Evolutionary conservation across 148 eudicot species (phyloP).

Genomic region (Rheum nobile): DNA sequence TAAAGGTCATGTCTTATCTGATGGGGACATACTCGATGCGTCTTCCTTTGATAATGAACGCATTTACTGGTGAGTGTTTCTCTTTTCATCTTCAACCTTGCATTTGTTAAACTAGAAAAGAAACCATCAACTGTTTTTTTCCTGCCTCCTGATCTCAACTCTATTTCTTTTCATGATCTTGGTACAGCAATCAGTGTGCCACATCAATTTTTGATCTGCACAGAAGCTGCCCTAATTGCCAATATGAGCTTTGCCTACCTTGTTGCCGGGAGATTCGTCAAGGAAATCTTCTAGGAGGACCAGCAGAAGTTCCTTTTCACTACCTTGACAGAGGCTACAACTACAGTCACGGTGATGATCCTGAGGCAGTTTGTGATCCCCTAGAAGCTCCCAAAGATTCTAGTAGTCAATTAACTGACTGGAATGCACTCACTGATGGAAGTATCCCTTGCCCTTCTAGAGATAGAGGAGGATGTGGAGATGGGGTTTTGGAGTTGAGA

Average conservation of each 20-base stretch:
- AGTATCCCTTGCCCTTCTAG: conserved; percentile 50
- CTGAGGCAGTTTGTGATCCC: conserved; percentile 16
- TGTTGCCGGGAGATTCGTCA: conserved; percentile 66
- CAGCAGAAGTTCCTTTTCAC: conserved; percentile 19
- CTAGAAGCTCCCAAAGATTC: not conserved
- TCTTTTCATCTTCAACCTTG: not conserved
- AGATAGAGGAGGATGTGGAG: conserved; percentile 83
- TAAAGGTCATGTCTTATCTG: not conserved
- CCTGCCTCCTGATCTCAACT: not conserved
- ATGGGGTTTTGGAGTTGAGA: conserved; percentile 44
- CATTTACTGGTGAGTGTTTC: conserved; percentile 47
- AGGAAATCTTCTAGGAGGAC: conserved; percentile 33
- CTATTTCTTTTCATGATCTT: not conserved
- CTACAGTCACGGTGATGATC: conserved; percentile 71
- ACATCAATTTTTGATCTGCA: conserved; percentile 79
- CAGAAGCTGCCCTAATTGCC: conserved; percentile 73
- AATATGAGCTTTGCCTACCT: conserved; percentile 68
- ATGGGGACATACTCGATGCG: conserved; percentile 28
- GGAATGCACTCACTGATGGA: conserved; percentile 39
- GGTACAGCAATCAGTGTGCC: conserved; percentile 69
- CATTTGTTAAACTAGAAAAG: not conserved
- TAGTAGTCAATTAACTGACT: conserved; percentile 13
- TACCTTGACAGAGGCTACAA: conserved; percentile 46
- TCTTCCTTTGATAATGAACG: conserved; percentile 49
- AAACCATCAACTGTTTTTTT: not conserved